Conservation (phyloP, 345 rosid species). For the Acer negundo region DNA sequence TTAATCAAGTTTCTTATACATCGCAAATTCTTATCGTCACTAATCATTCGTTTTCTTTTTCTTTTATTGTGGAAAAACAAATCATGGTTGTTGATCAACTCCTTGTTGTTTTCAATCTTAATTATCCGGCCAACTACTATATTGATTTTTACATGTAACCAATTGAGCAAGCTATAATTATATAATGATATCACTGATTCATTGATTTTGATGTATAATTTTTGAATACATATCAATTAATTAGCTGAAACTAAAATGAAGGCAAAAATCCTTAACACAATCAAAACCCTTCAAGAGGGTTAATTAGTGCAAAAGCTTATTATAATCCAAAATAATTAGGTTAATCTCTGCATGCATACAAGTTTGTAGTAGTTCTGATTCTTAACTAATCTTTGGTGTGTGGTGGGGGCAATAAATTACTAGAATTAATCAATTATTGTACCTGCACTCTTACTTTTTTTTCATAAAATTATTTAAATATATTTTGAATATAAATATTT, state of each 20-base stretch:
- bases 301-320: neutral
- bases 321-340: neutral
- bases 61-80: neutral
- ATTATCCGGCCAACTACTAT: conserved; percentile 9
- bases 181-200: neutral
- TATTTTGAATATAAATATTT: neutral
- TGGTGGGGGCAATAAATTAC: neutral
- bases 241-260: neutral
- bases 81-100: conserved; percentile 14
- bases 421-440: neutral
- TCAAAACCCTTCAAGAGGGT: neutral
- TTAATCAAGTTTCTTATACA: neutral
- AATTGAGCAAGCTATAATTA: neutral
- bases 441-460: neutral
- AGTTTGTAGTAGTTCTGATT: neutral
- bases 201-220: no score
- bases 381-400: conserved; percentile 4
- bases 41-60: neutral
- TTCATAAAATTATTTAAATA: neutral
- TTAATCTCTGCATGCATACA: neutral
- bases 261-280: neutral
- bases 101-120: conserved; percentile 8
- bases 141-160: neutral
- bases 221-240: neutral
- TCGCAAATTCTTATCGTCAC: neutral